Percentiles rank a stretch among this genome's conserved stretches.
phyloP scores from a whole-genome alignment of 306 rosid species.

The Comarum palustre region DNA sequence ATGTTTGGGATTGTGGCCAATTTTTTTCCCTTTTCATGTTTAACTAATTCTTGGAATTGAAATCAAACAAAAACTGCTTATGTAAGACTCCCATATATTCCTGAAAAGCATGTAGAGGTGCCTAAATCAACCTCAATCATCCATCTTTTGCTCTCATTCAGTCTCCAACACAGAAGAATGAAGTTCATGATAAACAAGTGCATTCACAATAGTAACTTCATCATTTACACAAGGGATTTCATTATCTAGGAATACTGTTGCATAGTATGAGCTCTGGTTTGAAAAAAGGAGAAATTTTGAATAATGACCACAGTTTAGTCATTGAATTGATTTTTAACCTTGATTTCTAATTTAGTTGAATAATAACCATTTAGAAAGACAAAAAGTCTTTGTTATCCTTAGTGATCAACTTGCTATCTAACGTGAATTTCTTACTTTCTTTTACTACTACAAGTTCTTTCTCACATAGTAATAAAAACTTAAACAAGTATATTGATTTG shows the following conservation, averaged over 20 bases:
- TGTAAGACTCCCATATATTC: slow-evolving; percentile 32
- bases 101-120: slow-evolving; percentile 22
- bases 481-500: too few species aligned
- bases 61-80: slow-evolving; percentile 24
- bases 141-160: slow-evolving; percentile 25
- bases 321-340: too few species aligned
- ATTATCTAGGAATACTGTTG: background rate
- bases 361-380: too few species aligned
- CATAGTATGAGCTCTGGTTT: slow-evolving; percentile 9
- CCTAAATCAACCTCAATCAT: slow-evolving; percentile 35
- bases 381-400: too few species aligned
- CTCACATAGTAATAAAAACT: too few species aligned
- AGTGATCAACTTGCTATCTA: too few species aligned
- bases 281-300: too few species aligned
- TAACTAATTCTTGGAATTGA: slow-evolving; percentile 28
- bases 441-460: too few species aligned
- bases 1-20: slow-evolving; percentile 3
- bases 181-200: slow-evolving; percentile 21
- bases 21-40: slow-evolving; percentile 32
- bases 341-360: too few species aligned
- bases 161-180: background rate
- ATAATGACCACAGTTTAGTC: too few species aligned
- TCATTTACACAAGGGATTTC: slow-evolving; percentile 2
- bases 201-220: slow-evolving; percentile 21
- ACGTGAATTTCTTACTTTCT: too few species aligned